Percentiles rank a stretch among this genome's conserved stretches.
These are phyloP conservation scores for Talaromyces trachyspermus DNA, from an alignment of 495 filamentous ascomycete genomes.

Conservation along the genomic window DNA sequence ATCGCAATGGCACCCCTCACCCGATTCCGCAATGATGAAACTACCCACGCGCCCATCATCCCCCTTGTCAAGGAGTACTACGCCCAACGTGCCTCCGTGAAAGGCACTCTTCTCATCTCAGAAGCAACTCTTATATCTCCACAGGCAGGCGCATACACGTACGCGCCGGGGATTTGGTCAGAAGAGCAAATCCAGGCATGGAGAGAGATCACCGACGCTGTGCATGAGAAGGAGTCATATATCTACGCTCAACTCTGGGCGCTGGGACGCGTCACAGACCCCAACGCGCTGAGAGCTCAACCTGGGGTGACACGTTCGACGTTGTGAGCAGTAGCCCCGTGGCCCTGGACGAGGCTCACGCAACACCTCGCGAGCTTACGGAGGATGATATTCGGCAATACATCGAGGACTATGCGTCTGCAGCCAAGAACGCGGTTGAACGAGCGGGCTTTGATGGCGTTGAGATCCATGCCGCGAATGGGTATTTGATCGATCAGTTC, in stretches of 20 bases:
- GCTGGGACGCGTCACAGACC: slow-evolving; percentile 49
- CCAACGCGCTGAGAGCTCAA: slow-evolving; percentile 20
- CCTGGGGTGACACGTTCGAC: slow-evolving; percentile 13
- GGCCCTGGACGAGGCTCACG: slow-evolving; percentile 23
- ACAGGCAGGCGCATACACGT: slow-evolving; percentile 37
- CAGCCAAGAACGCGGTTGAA: slow-evolving; percentile 52
- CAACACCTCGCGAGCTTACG: slow-evolving; percentile 42
- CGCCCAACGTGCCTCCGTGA: slow-evolving; percentile 39
- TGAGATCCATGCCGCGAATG: slow-evolving; percentile 68
- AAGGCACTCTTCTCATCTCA: slow-evolving; percentile 44
- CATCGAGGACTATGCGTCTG: slow-evolving; percentile 50
- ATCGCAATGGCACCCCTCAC: slow-evolving; percentile 47
- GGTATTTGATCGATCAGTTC: slow-evolving; percentile 73
- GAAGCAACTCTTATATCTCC: slow-evolving; percentile 61
- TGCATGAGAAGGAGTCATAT: slow-evolving; percentile 55
- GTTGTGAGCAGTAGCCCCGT: slow-evolving; percentile 43
- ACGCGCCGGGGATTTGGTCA: slow-evolving; percentile 58
- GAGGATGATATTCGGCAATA: slow-evolving; percentile 49
- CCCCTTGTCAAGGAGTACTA: slow-evolving; percentile 43
- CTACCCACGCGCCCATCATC: slow-evolving; percentile 22
- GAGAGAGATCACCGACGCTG: slow-evolving; percentile 56
- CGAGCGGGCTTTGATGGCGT: slow-evolving; percentile 71
- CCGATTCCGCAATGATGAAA: slow-evolving; percentile 33
- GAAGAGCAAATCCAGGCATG: slow-evolving; percentile 54
- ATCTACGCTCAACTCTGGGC: slow-evolving; percentile 67